phyloP scores from a whole-genome alignment of 2,329 filamentous ascomycete species.

The Pseudogymnoascus sp. region DNA sequence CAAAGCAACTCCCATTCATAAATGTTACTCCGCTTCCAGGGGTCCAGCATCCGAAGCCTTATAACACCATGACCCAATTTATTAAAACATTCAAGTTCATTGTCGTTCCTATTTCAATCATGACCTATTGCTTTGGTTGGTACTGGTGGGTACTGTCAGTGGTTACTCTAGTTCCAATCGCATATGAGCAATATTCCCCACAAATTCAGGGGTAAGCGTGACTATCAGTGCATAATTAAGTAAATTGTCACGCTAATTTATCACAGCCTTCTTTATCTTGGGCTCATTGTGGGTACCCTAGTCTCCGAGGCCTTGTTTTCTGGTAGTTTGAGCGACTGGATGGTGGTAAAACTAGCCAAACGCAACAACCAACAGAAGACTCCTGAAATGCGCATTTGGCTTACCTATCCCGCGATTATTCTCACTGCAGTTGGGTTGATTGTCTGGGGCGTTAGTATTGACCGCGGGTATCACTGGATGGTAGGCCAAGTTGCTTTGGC shows the following conservation, averaged over 20 bases:
- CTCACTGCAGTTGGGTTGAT: slow-evolving; percentile 42
- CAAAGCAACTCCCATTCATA: neutral
- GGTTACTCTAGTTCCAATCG: neutral
- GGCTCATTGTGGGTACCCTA: slow-evolving; percentile 44
- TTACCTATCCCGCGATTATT: slow-evolving; percentile 43
- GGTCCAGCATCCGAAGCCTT: slow-evolving; percentile 41
- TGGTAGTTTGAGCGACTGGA: slow-evolving; percentile 26
- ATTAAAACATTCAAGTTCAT: slow-evolving; percentile 38
- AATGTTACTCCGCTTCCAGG: slow-evolving; percentile 37
- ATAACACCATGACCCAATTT: slow-evolving; percentile 38
- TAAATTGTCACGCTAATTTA: slow-evolving; percentile 13
- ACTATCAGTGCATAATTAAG: neutral
- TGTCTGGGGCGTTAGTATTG: slow-evolving; percentile 47
- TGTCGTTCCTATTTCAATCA: slow-evolving; percentile 37
- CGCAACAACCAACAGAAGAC: slow-evolving; percentile 30
- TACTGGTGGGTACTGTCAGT: slow-evolving; percentile 42
- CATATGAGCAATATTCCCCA: neutral
- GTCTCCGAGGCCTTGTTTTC: slow-evolving; percentile 42
- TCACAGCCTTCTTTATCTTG: slow-evolving; percentile 40
- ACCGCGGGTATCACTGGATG: slow-evolving; percentile 46
- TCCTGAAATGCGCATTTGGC: slow-evolving; percentile 33
- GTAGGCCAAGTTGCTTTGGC: slow-evolving; percentile 48
- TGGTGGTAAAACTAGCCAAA: slow-evolving; percentile 28
- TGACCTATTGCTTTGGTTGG: slow-evolving; percentile 44
- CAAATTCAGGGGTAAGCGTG: neutral